These are phyloP conservation scores for Paramarasmius palmivorus DNA, from an alignment of 1,284 basidiomycete species.

Conservation along the genomic window DNA sequence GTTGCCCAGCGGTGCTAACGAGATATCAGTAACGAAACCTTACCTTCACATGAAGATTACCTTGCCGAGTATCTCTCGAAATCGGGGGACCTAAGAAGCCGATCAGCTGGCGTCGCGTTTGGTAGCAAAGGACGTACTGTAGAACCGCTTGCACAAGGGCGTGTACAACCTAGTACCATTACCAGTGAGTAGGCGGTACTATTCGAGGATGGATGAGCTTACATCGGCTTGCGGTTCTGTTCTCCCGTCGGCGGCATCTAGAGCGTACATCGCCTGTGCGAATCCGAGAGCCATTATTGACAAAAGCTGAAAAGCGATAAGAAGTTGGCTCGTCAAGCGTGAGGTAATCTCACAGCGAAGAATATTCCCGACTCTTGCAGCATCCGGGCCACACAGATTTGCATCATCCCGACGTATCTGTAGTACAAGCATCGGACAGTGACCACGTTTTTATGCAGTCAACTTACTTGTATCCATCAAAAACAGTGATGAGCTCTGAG, in stretches of 20 bases:
- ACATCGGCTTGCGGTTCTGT: slow-evolving; percentile 55
- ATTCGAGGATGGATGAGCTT: slow-evolving; percentile 15
- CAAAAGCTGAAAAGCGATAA: slow-evolving; percentile 52
- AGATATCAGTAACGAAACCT: slow-evolving; percentile 8
- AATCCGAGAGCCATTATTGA: slow-evolving; percentile 86
- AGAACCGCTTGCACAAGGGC: slow-evolving; percentile 80
- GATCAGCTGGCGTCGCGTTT: neutral
- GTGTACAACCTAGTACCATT: slow-evolving; percentile 69
- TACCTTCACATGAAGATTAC: slow-evolving; percentile 27
- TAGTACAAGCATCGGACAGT: neutral
- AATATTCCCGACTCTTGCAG: slow-evolving; percentile 92
- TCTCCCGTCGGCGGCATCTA: slow-evolving; percentile 88
- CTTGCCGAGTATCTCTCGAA: slow-evolving; percentile 68
- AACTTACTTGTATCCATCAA: slow-evolving; percentile 77
- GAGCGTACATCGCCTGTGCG: slow-evolving; percentile 82
- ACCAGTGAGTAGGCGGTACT: neutral
- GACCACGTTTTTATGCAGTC: neutral
- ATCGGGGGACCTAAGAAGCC: slow-evolving; percentile 65
- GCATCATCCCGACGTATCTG: slow-evolving; percentile 82
- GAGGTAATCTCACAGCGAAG: slow-evolving; percentile 63
- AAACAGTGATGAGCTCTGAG: slow-evolving; percentile 75
- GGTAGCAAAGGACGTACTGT: slow-evolving; percentile 49
- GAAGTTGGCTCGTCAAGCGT: slow-evolving; percentile 3
- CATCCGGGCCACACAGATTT: slow-evolving; percentile 88
- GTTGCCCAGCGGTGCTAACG: slow-evolving; percentile 65